Percentiles rank a stretch among this genome's conserved stretches.
Conservation (phyloP, 345 rosid species). For the Lumnitzera racemosa region DNA sequence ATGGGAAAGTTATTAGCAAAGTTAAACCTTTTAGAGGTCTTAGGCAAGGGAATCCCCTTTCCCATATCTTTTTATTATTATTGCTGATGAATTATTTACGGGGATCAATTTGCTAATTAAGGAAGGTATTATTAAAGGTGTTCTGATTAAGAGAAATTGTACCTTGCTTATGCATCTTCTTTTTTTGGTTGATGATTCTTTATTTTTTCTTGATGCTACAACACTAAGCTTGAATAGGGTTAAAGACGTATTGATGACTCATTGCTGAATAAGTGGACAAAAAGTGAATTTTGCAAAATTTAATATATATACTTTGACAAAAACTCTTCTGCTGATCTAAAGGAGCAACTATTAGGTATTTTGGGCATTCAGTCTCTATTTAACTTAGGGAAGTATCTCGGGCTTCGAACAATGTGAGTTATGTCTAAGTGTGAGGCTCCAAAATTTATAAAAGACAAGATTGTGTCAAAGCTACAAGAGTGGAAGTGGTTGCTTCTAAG, state of each 20-base stretch:
- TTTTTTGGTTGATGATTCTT: background rate
- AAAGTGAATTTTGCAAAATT: background rate
- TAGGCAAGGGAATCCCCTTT: conserved; percentile 1
- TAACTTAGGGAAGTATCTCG: background rate
- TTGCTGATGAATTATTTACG: background rate
- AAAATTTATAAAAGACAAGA: background rate
- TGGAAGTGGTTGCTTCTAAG: background rate
- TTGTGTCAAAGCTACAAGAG: background rate
- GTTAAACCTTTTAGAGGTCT: background rate
- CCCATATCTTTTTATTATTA: background rate
- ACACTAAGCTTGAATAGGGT: background rate
- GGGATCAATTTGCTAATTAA: background rate
- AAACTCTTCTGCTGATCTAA: background rate
- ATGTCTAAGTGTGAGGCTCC: too few species aligned
- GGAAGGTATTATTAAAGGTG: background rate
- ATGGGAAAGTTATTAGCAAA: background rate
- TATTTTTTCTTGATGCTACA: background rate
- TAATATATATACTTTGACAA: background rate
- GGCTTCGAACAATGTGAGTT: background rate
- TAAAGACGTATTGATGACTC: background rate
- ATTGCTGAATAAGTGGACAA: background rate
- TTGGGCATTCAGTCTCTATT: background rate
- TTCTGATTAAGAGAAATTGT: background rate
- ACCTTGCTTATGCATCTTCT: background rate
- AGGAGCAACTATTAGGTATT: background rate